Evolutionary conservation across 2,329 filamentous ascomycete species (phyloP).

Genomic region (Davidsoniella virescens): DNA sequence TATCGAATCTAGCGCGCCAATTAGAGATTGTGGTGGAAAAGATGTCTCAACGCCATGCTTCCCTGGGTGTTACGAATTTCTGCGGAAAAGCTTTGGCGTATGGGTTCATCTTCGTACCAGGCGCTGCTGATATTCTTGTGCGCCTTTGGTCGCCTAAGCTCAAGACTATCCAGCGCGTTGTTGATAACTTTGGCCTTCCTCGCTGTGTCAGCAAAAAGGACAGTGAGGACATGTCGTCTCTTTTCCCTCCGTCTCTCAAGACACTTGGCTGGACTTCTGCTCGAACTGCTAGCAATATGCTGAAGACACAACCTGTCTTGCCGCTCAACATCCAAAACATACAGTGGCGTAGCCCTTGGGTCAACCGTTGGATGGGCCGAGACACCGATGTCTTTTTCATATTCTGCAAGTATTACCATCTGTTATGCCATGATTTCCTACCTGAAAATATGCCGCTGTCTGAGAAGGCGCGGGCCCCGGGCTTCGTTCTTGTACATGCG

Average conservation of each 20-base stretch:
- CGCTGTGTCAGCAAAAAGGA: slow-evolving; percentile 33
- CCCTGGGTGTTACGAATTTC: slow-evolving; percentile 58
- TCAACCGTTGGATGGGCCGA: slow-evolving; percentile 67
- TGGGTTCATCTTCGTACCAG: slow-evolving; percentile 83
- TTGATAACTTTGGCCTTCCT: slow-evolving; percentile 51
- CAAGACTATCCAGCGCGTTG: slow-evolving; percentile 52
- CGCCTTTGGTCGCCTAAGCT: slow-evolving; percentile 62
- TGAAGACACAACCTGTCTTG: slow-evolving; percentile 48
- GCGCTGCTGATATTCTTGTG: slow-evolving; percentile 67
- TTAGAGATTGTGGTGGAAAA: slow-evolving; percentile 79
- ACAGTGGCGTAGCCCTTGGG: slow-evolving; percentile 75
- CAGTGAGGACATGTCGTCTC: slow-evolving; percentile 47
- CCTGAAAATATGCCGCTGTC: slow-evolving; percentile 35
- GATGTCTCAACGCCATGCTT: slow-evolving; percentile 59
- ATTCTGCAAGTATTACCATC: slow-evolving; percentile 76
- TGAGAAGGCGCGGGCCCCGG: slow-evolving; percentile 52
- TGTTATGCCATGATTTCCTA: slow-evolving; percentile 59
- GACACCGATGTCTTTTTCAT: slow-evolving; percentile 86
- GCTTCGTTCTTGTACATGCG: slow-evolving; percentile 63
- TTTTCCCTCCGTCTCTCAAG: slow-evolving; percentile 53
- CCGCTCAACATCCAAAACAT: slow-evolving; percentile 56
- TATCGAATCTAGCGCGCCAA: slow-evolving; percentile 65
- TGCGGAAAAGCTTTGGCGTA: slow-evolving; percentile 84
- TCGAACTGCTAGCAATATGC: slow-evolving; percentile 31
- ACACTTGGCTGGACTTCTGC: slow-evolving; percentile 40